Percentiles rank a stretch among this genome's conserved stretches.
phyloP scores from a whole-genome alignment of 2,329 filamentous ascomycete genomes.

The Ambrosiella cleistominuta region DNA sequence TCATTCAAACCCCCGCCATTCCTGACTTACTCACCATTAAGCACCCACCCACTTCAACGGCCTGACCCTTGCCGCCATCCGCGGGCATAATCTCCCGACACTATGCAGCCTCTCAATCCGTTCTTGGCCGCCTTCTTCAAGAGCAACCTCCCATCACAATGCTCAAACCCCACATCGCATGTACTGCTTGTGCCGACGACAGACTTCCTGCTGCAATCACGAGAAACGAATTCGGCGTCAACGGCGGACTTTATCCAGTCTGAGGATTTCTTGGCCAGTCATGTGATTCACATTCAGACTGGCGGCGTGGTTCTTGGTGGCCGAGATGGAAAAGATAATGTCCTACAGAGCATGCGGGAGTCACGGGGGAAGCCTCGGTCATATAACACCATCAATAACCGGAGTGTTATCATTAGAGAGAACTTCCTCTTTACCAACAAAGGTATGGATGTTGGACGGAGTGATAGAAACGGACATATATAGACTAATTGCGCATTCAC shows the following conservation, averaged over 20 bases:
- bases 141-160: conserved; percentile 82
- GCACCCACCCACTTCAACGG: neutral
- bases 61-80: neutral
- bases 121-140: conserved; percentile 98
- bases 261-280: conserved; percentile 91
- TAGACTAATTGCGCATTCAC: neutral
- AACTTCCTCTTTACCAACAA: conserved; percentile 89
- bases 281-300: conserved; percentile 73
- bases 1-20: neutral
- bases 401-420: conserved; percentile 89
- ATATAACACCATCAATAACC: conserved; percentile 79
- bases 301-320: conserved; percentile 31
- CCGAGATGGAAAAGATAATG: conserved; percentile 29
- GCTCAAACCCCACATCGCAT: conserved; percentile 78
- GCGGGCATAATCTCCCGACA: neutral
- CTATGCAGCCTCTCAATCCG: conserved; percentile 95
- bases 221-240: conserved; percentile 70
- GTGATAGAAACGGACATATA: neutral
- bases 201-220: conserved; percentile 72
- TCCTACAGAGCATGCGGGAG: conserved; percentile 53
- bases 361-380: conserved; percentile 85
- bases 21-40: neutral
- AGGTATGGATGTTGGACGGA: conserved; percentile 33
- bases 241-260: conserved; percentile 69
- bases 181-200: conserved; percentile 86